Base-by-base conservation (phyloP, 192 early-diverging fungal species). In the Funneliformis geosporum region DNA sequence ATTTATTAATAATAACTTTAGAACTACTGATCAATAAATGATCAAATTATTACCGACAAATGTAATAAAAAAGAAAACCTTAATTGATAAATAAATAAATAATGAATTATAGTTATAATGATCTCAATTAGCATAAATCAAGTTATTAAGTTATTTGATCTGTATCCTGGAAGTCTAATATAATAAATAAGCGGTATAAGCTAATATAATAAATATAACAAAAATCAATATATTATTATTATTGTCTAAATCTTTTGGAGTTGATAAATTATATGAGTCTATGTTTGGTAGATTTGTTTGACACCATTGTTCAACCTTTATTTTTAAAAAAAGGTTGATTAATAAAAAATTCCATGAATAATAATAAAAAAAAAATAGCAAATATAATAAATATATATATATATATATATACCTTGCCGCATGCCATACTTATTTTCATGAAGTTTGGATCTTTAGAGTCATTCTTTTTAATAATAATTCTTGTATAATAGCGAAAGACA, bases 401-500 rank as follows among this genome's bases (percentile, higher is more conserved):
- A 18, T n/a, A 43, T 6, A 39, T 33, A 27, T 7, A 50, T 47
- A 72, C 70, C 46, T 72, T n/a, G 5, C 43, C 70, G 14, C 70
- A 72, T 23, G 70, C 70, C 2, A 47, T 16, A 47, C 43, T 47
- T 28, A 72, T 72, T 25, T 72, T 72, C 70, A 47, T 47, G 50
- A 47, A 72, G 50, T 72, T 72, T 47, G 70, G 90, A 82, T 89
- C 88, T 25, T 60, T 70, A 28, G 87, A 78, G 66, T 83, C 83
- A 74, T 91, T 91, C 82, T 89, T 92, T 72, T 50, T 60, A 68
- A 87, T 87, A 65, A 93, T 85, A 38, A 81, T 70, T 25, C 84
- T 82, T 33, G 88, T 60, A 79, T 92, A 93, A 46, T 86, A 46
- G 68, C 89, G 85, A 76, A 92, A 91, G 61, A 91, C 84, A 55